Percentiles rank a stretch among this genome's conserved stretches.
Evolutionary conservation across 1,284 basidiomycete genomes (phyloP).

Genomic region (Polyporus tsugae): DNA sequence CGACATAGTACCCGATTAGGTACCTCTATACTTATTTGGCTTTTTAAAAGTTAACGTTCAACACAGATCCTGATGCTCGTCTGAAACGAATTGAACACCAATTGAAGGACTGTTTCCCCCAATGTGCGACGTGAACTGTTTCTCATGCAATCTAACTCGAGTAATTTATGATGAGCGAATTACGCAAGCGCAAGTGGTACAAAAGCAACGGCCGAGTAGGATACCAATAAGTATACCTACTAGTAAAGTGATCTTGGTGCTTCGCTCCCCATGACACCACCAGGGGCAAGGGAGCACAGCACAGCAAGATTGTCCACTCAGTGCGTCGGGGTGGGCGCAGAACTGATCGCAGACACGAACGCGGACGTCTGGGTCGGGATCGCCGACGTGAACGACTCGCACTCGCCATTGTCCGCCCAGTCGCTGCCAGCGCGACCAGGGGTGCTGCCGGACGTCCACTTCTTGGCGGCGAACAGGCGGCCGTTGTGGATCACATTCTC

Average conservation of each 20-base stretch:
- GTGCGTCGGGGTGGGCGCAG: background rate
- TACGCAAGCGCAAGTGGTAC: background rate
- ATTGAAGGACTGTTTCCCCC: background rate
- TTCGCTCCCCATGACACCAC: background rate
- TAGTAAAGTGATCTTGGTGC: background rate
- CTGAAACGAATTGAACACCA: background rate
- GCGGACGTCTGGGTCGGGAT: slow-evolving; percentile 18
- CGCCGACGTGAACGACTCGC: slow-evolving; percentile 33
- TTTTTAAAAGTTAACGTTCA: no score
- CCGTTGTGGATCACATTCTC: slow-evolving; percentile 53
- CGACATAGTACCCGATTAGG: background rate
- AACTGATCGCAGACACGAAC: background rate
- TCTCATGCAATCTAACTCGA: background rate
- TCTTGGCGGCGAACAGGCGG: slow-evolving; percentile 63
- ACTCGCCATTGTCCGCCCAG: slow-evolving; percentile 51
- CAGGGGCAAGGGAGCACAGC: background rate
- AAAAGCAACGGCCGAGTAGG: background rate
- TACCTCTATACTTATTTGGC: background rate
- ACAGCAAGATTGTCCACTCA: background rate
- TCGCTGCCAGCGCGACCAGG: slow-evolving; percentile 54
- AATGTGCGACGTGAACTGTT: no score
- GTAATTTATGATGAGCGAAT: background rate
- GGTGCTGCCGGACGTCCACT: slow-evolving; percentile 58
- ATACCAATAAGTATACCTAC: background rate
- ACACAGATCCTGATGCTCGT: no score